Evolutionary conservation across 441 rosid genomes (phyloP).

Genomic region (Euphorbia schlechtendalii): DNA sequence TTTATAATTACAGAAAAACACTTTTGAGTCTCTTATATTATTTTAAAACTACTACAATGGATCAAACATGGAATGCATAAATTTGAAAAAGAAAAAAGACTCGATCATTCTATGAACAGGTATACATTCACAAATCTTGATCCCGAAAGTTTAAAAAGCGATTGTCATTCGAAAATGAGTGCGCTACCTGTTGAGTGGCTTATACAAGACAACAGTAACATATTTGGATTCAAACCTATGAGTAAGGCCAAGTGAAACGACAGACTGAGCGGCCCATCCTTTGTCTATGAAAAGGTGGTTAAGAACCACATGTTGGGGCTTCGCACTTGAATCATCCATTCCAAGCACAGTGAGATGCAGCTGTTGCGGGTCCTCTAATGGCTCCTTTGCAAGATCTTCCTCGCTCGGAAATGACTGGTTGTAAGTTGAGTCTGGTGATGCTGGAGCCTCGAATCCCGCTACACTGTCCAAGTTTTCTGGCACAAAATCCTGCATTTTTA

Average conservation of each 20-base stretch:
- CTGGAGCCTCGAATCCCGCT: conserved; percentile 68
- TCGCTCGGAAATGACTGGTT: conserved; percentile 48
- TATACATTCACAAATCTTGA: too few species aligned
- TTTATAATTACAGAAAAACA: too few species aligned
- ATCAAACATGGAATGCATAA: too few species aligned
- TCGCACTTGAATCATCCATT: conserved; percentile 41
- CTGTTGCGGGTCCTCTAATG: conserved; percentile 60
- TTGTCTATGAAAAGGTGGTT: conserved; percentile 78
- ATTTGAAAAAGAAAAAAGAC: too few species aligned
- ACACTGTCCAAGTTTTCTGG: conserved; percentile 78
- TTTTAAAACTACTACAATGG: too few species aligned
- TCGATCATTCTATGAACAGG: too few species aligned
- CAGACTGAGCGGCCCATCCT: conserved; percentile 70
- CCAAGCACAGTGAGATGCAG: conserved; percentile 60
- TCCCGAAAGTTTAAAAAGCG: too few species aligned
- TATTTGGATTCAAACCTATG: conserved; percentile 84
- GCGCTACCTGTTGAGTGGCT: conserved; percentile 54
- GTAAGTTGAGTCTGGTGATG: conserved; percentile 72
- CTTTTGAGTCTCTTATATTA: too few species aligned
- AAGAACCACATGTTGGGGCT: conserved; percentile 79
- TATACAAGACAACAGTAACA: conserved; percentile 80
- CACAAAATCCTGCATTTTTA: conserved; percentile 56
- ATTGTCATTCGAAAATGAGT: neutral
- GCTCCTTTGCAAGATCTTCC: conserved; percentile 81
- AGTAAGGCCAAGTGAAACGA: conserved; percentile 75